Evolutionary conservation across 805 yeast species (phyloP).

Genomic region (Candida incommunis): DNA sequence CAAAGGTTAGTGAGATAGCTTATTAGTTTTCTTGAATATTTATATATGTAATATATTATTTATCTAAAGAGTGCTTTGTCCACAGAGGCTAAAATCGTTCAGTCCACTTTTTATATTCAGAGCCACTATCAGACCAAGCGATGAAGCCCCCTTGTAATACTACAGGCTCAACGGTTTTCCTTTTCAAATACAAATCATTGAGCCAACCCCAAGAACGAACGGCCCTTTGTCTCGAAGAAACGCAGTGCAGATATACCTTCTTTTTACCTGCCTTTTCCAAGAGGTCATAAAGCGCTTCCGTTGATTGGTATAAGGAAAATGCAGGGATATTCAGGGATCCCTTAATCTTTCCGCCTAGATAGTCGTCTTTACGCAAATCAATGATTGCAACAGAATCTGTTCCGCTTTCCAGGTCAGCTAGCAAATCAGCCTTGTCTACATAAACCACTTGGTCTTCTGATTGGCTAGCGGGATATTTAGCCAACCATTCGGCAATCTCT

Average conservation of each 20-base stretch:
- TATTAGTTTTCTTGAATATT: background rate
- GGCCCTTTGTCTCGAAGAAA: background rate
- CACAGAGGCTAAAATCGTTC: background rate
- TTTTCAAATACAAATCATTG: background rate
- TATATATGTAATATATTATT: too few relatives aligned
- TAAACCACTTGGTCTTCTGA: background rate
- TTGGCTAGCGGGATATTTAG: background rate
- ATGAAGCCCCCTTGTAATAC: background rate
- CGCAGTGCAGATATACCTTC: background rate
- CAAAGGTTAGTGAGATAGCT: conserved; percentile 13
- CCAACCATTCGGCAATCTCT: conserved; percentile 25
- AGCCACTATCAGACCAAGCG: background rate
- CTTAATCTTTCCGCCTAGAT: background rate
- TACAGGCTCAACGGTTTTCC: conserved; percentile 1
- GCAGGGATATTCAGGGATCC: background rate
- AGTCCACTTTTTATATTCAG: background rate
- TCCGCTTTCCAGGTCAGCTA: background rate
- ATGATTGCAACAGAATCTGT: background rate
- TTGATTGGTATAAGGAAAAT: background rate
- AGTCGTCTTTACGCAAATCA: conserved; percentile 1
- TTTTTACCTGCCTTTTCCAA: background rate
- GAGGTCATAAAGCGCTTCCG: background rate
- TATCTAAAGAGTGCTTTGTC: too few relatives aligned
- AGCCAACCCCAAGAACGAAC: conserved; percentile 1
- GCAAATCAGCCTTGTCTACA: background rate